phyloP scores from a whole-genome alignment of 164 flowering plant species.

The Tinospora cordifolia region DNA sequence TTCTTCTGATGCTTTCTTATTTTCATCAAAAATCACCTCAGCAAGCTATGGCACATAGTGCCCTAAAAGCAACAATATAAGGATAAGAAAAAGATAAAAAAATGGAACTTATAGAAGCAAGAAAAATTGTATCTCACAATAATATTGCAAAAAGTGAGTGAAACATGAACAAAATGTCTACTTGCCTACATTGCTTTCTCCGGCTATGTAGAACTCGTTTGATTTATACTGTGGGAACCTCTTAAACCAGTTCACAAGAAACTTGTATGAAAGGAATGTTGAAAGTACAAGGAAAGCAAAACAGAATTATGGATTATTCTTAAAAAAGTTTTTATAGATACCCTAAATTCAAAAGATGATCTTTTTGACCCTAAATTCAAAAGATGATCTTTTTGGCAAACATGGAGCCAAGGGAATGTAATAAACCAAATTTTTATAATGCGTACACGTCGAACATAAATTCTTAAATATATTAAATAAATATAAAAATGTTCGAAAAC shows the following conservation, averaged over 20 bases:
- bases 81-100: background rate
- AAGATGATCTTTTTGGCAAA: background rate
- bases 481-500: no score
- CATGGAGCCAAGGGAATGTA: background rate
- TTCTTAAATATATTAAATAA: no score
- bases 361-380: no score
- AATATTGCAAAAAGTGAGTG: background rate
- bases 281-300: background rate
- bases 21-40: conserved; percentile 44
- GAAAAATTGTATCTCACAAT: background rate
- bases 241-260: conserved; percentile 64
- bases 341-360: background rate
- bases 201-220: conserved; percentile 66
- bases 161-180: background rate
- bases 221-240: conserved; percentile 71
- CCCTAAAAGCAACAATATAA: conserved; percentile 12
- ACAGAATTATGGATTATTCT: background rate
- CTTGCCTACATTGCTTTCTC: conserved; percentile 85
- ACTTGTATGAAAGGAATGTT: conserved; percentile 57
- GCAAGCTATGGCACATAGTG: conserved; percentile 85
- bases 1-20: conserved; percentile 28
- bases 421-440: no score
- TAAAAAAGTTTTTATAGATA: background rate
- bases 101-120: background rate
- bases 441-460: no score